Conservation (phyloP, 2,329 filamentous ascomycete species). For the Cadophora gregata region DNA sequence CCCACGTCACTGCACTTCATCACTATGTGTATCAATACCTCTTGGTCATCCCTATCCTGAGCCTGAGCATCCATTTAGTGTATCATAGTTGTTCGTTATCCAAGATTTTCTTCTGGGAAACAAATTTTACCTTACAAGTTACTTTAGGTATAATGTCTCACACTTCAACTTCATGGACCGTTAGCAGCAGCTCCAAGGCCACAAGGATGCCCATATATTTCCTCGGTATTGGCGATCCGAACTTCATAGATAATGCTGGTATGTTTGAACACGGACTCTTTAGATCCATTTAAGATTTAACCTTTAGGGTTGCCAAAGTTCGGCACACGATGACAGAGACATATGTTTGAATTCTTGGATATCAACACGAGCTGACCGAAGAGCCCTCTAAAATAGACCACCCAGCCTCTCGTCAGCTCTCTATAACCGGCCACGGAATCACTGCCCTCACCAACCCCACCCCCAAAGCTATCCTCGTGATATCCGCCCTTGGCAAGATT, state of each 20-base stretch:
- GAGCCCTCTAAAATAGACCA: not conserved
- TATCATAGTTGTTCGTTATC: not conserved
- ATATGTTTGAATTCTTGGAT: too few relatives aligned
- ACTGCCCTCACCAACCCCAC: not conserved
- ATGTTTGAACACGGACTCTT: not conserved
- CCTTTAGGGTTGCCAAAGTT: too few relatives aligned
- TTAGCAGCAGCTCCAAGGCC: not conserved
- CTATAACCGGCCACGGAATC: not conserved
- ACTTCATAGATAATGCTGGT: not conserved
- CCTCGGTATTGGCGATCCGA: not conserved
- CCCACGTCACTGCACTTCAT: not conserved
- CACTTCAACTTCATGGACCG: not conserved
- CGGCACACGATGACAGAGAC: too few relatives aligned
- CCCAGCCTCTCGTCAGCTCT: not conserved
- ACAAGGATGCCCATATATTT: not conserved
- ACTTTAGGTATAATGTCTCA: not conserved
- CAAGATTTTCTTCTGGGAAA: not conserved
- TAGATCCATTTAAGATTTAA: too few relatives aligned
- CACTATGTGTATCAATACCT: not conserved
- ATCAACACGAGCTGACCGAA: too few relatives aligned
- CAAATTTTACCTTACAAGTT: too few relatives aligned
- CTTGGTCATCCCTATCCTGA: not conserved
- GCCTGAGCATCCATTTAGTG: not conserved
- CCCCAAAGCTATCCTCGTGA: not conserved
- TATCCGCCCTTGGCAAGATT: not conserved